These are phyloP conservation scores for Drechmeria coniospora DNA, from an alignment of 2,329 filamentous ascomycete species.

Conservation along the genomic window DNA sequence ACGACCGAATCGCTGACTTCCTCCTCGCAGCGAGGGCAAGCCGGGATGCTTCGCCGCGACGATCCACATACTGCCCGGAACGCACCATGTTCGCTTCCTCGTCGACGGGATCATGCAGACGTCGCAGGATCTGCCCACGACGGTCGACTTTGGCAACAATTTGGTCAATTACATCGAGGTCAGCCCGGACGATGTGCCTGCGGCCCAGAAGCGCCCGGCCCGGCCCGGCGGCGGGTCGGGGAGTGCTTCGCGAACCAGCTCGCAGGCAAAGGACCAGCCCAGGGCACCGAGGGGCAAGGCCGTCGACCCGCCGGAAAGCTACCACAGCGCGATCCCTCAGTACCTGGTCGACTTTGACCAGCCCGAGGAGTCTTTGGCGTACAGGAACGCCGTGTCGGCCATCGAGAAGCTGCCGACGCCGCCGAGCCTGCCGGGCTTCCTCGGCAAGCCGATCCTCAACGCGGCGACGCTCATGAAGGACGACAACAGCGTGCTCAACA, in stretches of 20 bases:
- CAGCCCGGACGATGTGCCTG: slow-evolving; percentile 52
- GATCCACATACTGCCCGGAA: slow-evolving; percentile 77
- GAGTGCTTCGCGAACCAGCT: slow-evolving; percentile 1
- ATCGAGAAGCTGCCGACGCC: slow-evolving; percentile 70
- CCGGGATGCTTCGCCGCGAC: slow-evolving; percentile 57
- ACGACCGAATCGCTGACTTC: slow-evolving; percentile 5
- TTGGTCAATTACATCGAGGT: slow-evolving; percentile 98
- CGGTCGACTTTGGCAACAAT: slow-evolving; percentile 95
- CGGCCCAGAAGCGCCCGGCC: slow-evolving; percentile 11
- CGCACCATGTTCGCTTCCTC: slow-evolving; percentile 91
- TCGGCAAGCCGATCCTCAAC: slow-evolving; percentile 90
- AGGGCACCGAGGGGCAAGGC: slow-evolving; percentile 37
- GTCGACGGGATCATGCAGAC: slow-evolving; percentile 90
- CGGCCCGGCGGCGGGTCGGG: slow-evolving; percentile 4
- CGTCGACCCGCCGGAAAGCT: slow-evolving; percentile 41
- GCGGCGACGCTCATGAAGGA: slow-evolving; percentile 87
- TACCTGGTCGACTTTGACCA: slow-evolving; percentile 81
- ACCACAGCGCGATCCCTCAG: slow-evolving; percentile 61
- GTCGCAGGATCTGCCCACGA: slow-evolving; percentile 74
- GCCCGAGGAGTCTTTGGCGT: slow-evolving; percentile 59
- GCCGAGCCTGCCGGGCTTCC: slow-evolving; percentile 73
- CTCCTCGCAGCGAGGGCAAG: slow-evolving; percentile 29
- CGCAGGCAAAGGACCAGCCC: slow-evolving; percentile 23
- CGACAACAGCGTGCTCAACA: slow-evolving; percentile 89
- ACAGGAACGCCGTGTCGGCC: slow-evolving; percentile 58